phyloP scores from a whole-genome alignment of 2,329 filamentous ascomycete genomes.

The Apiospora sp. region DNA sequence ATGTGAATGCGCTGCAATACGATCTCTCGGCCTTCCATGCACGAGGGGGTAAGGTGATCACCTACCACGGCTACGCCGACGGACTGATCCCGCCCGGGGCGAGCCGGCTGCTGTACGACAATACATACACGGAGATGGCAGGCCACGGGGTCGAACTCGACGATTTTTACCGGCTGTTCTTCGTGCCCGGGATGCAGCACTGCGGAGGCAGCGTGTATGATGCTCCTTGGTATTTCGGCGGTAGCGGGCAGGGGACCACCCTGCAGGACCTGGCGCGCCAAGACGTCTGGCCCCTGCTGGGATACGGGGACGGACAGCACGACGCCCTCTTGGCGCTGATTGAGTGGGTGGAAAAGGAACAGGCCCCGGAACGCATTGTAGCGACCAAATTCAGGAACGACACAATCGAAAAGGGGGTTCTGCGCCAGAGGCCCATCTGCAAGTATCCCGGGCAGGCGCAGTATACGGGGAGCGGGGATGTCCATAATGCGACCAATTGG shows the following conservation, averaged over 20 bases:
- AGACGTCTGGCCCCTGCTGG: conserved; percentile 37
- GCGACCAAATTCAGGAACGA: conserved; percentile 26
- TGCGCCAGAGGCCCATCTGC: conserved; percentile 23
- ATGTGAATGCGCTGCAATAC: conserved; percentile 28
- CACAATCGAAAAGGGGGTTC: conserved; percentile 5
- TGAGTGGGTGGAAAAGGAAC: conserved; percentile 55
- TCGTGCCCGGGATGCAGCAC: conserved; percentile 54
- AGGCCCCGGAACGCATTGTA: conserved; percentile 24
- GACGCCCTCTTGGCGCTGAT: conserved; percentile 45
- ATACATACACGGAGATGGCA: conserved; percentile 1
- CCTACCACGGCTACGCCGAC: conserved; percentile 42
- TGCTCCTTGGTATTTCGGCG: conserved; percentile 53
- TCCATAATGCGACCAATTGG: not conserved
- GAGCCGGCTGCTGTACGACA: conserved; percentile 32
- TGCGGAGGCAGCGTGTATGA: conserved; percentile 48
- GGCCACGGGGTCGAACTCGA: conserved; percentile 33
- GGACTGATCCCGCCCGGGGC: conserved; percentile 35
- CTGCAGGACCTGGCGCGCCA: conserved; percentile 13
- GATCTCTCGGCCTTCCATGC: conserved; percentile 35
- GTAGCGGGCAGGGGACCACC: conserved; percentile 33
- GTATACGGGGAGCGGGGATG: not conserved
- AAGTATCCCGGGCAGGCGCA: conserved; percentile 20
- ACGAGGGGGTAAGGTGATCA: conserved; percentile 39
- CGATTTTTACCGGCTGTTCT: conserved; percentile 48
- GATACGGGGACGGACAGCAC: conserved; percentile 38